These are phyloP conservation scores for Argentina anserina DNA, from an alignment of 306 rosid species.

Conservation along the genomic window DNA sequence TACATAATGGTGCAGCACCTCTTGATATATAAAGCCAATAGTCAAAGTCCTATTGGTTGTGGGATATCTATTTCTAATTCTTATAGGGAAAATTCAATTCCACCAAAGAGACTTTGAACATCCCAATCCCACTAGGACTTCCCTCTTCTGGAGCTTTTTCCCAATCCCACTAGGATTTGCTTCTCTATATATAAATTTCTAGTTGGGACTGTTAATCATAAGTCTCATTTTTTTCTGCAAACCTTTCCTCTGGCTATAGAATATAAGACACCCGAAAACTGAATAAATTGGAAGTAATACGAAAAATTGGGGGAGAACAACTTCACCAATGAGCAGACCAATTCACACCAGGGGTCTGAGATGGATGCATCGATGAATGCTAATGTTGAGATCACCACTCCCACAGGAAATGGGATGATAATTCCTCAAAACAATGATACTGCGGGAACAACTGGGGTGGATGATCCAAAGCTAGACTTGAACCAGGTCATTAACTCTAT, in stretches of 20 bases:
- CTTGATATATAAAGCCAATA: not conserved
- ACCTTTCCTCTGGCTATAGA: no score
- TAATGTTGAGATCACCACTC: slow-evolving; percentile 48
- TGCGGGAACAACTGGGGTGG: no score
- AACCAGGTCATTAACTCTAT: slow-evolving; percentile 73
- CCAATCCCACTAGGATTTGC: no score
- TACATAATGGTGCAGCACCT: slow-evolving; percentile 38
- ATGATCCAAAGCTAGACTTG: slow-evolving; percentile 73
- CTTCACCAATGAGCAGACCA: no score
- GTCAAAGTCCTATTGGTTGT: not conserved
- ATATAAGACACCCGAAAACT: no score
- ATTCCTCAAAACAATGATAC: slow-evolving; percentile 45
- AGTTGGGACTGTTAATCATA: no score
- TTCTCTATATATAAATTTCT: no score
- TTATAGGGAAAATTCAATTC: not conserved
- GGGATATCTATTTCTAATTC: not conserved
- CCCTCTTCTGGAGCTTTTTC: no score
- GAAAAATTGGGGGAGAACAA: no score
- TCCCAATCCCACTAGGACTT: not conserved
- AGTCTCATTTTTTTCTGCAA: no score
- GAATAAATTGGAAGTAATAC: no score
- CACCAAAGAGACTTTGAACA: not conserved
- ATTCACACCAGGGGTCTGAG: not conserved
- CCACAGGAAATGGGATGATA: slow-evolving; percentile 60
- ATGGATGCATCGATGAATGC: slow-evolving; percentile 67